Evolutionary conservation across 2,329 filamentous ascomycete species (phyloP).

Genomic region (Didymella sp.): DNA sequence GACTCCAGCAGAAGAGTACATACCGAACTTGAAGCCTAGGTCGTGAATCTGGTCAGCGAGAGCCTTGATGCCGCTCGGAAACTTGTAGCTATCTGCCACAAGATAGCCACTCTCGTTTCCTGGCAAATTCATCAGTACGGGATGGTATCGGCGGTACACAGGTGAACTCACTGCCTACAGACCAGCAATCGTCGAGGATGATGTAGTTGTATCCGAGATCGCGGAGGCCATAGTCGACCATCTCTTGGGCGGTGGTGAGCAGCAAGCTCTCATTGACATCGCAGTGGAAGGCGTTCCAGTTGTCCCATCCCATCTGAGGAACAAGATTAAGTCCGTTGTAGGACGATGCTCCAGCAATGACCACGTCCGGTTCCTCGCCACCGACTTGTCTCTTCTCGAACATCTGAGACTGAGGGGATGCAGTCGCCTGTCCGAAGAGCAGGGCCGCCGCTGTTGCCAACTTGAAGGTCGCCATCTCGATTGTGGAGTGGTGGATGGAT

Average conservation of each 20-base stretch:
- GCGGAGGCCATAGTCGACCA: conserved; percentile 56
- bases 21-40: conserved; percentile 60
- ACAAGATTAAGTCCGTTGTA: conserved; percentile 49
- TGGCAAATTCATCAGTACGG: not conserved
- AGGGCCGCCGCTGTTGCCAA: conserved; percentile 12
- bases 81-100: conserved; percentile 36
- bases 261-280: conserved; percentile 57
- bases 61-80: conserved; percentile 57
- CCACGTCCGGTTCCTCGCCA: conserved; percentile 9
- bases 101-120: conserved; percentile 52
- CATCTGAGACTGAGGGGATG: conserved; percentile 18
- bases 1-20: conserved; percentile 59
- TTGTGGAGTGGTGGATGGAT: not conserved
- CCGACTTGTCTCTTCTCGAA: conserved; percentile 15
- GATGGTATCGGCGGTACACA: not conserved
- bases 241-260: conserved; percentile 55
- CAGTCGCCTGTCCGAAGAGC: conserved; percentile 9
- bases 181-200: conserved; percentile 63
- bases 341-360: conserved; percentile 17
- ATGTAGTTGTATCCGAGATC: conserved; percentile 61
- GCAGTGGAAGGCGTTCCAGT: conserved; percentile 52
- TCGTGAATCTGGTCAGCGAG: conserved; percentile 58
- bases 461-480: conserved; percentile 16
- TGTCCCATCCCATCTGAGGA: conserved; percentile 51
- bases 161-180: conserved; percentile 48